Conservation (phyloP, 2,329 filamentous ascomycete genomes). For the Phoma sp. region DNA sequence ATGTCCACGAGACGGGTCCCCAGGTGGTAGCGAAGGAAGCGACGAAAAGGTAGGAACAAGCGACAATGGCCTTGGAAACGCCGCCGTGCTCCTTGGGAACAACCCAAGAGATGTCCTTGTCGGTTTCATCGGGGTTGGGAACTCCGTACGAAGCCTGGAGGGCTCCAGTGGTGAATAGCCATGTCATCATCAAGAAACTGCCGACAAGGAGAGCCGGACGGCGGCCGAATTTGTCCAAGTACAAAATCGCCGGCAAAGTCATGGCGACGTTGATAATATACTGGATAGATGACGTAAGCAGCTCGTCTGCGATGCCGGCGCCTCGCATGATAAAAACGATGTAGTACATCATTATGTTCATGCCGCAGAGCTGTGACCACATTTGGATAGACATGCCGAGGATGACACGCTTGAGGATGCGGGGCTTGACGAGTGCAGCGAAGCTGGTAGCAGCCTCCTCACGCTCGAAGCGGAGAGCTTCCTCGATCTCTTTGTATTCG, state of each 20-base stretch:
- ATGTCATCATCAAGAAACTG: constrained; percentile 64
- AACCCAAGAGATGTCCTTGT: constrained; percentile 63
- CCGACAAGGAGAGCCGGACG: constrained; percentile 63
- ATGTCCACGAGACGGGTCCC: constrained; percentile 47
- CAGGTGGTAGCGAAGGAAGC: constrained; percentile 54
- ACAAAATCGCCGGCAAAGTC: constrained; percentile 66
- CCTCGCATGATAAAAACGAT: constrained; percentile 67
- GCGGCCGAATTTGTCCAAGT: constrained; percentile 65
- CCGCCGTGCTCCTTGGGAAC: constrained; percentile 59
- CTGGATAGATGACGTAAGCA: constrained; percentile 67
- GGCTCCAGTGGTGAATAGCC: constrained; percentile 65
- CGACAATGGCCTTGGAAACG: constrained; percentile 61
- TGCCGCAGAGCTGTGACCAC: constrained; percentile 51
- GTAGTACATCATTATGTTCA: constrained; percentile 65
- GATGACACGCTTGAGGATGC: constrained; percentile 63
- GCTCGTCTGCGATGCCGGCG: constrained; percentile 62
- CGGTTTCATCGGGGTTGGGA: constrained; percentile 35
- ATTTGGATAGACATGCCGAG: constrained; percentile 55
- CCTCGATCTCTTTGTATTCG: constrained; percentile 67
- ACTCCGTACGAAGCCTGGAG: constrained; percentile 66
- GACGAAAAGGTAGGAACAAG: constrained; percentile 53
- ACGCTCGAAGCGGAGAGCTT: constrained; percentile 61
- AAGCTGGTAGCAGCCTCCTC: constrained; percentile 60
- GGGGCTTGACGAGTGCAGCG: constrained; percentile 56
- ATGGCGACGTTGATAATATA: constrained; percentile 69